These are phyloP conservation scores for Fraxinus albicans DNA, from an alignment of 305 asterid genomes.

Conservation along the genomic window DNA sequence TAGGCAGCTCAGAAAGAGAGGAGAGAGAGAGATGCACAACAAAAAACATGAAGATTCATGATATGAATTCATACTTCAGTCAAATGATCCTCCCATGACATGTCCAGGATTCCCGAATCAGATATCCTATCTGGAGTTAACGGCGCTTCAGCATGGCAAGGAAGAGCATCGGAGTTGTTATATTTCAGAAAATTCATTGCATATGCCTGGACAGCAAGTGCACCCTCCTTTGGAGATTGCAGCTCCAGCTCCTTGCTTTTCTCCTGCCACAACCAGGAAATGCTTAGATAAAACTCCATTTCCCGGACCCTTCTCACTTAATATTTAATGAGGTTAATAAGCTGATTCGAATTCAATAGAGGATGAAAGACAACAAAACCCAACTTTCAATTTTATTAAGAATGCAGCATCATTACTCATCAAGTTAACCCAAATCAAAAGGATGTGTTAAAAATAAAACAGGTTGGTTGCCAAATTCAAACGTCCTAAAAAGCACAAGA, in stretches of 20 bases:
- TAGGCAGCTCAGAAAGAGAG: not conserved
- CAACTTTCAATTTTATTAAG: not conserved
- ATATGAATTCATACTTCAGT: conserved; percentile 55
- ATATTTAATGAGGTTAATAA: not conserved
- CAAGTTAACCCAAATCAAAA: conserved; percentile 12
- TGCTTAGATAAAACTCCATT: conserved; percentile 11
- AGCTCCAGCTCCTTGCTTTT: conserved; percentile 40
- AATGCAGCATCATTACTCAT: not conserved
- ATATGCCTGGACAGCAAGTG: conserved; percentile 59
- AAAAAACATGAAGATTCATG: conserved; percentile 21
- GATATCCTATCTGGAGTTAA: conserved; percentile 61
- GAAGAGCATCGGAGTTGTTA: conserved; percentile 36
- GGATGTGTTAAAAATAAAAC: not conserved
- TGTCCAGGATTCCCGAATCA: conserved; percentile 51
- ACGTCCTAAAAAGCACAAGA: conserved; percentile 12
- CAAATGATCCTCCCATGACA: conserved; percentile 60
- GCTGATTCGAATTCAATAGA: not conserved
- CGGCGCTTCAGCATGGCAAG: conserved; percentile 54
- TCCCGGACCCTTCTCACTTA: conserved; percentile 11
- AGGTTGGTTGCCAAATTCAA: conserved; percentile 5
- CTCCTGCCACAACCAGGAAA: conserved; percentile 52
- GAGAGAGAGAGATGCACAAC: not conserved
- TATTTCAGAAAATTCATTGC: conserved; percentile 63
- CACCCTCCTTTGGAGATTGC: conserved; percentile 37
- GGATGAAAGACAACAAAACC: not conserved